Evolutionary conservation across 2,329 filamentous ascomycete species (phyloP), one percentile per base, ranked within the genome.

Genomic region (Akanthomyces muscarius): DNA sequence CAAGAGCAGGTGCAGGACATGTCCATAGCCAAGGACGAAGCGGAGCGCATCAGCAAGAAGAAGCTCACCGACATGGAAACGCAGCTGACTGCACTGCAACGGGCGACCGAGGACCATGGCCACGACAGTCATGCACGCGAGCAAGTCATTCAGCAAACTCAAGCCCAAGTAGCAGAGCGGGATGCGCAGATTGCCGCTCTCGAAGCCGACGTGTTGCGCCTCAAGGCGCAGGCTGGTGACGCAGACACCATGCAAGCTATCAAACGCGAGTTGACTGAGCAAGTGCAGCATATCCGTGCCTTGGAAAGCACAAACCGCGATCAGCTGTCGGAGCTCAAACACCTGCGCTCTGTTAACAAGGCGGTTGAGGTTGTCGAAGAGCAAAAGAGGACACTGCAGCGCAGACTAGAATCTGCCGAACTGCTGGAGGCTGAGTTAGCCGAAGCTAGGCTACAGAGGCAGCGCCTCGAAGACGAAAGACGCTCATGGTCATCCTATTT

Each of bases 341-440:
- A 92, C 68, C 82, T 96, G 44, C 88, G 92, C 16, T 90, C 92
- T 68, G 78, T 89, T 4, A 88, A 92, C 73, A 94, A 91, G 76
- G 91, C 90, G n/a, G 88, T 97, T 1, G 91, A 97, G 71, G 85
- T 99, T 2, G 90, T 98, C 0, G 92, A 99, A 72, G 95, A 99
- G 74, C 92, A 99, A 78, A 98, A 98, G 80, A 83, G 91, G 65
- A 86, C 87, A 0, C 78, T 99, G 25, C 89, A 95, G 73, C 86
- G 88, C 38, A 91, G 87, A 71, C 74, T 99, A 1, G 87, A 91
- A 65, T 81, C 89, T 44, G 89, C 94, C 74, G 86, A 91, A 63
- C 81, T 85, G 14, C 71, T 97, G 11, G 87, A 95, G 70, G 81
- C 85, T 33, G 90, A 97, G 71, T 80, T 98, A 14, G 83, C 86